phyloP scores from a whole-genome alignment of 208 protist species.

The Crithidia acanthocephali region DNA sequence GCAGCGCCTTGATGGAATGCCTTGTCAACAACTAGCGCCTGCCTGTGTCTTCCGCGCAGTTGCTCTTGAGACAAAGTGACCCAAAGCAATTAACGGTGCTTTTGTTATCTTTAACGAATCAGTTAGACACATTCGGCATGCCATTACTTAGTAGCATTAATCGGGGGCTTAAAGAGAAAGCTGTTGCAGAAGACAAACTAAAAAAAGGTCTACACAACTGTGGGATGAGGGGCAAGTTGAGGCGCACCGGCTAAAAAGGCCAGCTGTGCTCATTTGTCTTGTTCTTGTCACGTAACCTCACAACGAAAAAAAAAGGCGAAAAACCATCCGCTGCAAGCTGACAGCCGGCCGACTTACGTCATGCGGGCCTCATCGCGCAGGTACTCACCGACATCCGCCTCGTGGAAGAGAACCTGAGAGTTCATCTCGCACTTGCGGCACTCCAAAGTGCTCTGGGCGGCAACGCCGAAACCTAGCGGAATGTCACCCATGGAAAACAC shows the following conservation, averaged over 20 bases:
- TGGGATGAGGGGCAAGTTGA: neutral
- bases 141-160: neutral
- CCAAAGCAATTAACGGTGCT: too few species aligned
- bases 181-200: neutral
- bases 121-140: neutral
- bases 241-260: neutral
- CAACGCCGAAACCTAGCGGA: conserved; percentile 98
- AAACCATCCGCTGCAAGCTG: neutral
- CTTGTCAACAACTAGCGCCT: too few species aligned
- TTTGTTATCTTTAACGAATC: too few species aligned
- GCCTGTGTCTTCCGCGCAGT: too few species aligned
- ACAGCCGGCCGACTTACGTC: conserved; percentile 52
- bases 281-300: neutral
- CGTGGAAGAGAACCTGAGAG: conserved; percentile 96
- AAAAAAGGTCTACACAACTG: neutral
- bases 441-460: conserved; percentile 96
- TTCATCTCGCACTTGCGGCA: conserved; percentile 97
- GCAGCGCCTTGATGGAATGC: too few species aligned
- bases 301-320: neutral
- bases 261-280: too few species aligned
- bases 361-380: conserved; percentile 96
- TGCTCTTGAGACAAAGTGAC: neutral
- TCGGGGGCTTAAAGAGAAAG: neutral
- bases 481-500: conserved; percentile 98
- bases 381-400: conserved; percentile 99